These are phyloP conservation scores for Mycogone perniciosa DNA, from an alignment of 2,329 filamentous ascomycete genomes.

Conservation along the genomic window DNA sequence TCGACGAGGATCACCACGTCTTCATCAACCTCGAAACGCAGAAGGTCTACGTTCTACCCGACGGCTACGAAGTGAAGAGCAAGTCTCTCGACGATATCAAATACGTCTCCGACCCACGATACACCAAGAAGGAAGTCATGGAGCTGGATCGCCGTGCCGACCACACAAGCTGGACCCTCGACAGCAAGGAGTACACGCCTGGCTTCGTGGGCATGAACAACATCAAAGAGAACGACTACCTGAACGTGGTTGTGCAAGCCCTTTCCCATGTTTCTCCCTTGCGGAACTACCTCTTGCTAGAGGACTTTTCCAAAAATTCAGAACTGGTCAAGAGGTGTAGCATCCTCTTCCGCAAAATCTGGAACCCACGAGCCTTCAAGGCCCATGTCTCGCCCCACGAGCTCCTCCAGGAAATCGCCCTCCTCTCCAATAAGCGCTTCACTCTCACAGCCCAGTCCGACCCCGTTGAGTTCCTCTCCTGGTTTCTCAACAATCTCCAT, in stretches of 20 bases:
- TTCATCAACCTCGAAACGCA: constrained; percentile 97
- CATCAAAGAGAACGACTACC: constrained; percentile 98
- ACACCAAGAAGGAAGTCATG: constrained; percentile 72
- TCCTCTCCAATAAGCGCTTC: constrained; percentile 88
- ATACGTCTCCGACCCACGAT: constrained; percentile 88
- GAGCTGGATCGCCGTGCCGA: constrained; percentile 63
- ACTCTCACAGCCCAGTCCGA: constrained; percentile 87
- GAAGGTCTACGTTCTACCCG: constrained; percentile 84
- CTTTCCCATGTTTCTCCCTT: constrained; percentile 84
- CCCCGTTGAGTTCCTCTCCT: constrained; percentile 91
- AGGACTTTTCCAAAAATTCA: constrained; percentile 63
- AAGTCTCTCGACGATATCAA: constrained; percentile 97
- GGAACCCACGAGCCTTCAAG: constrained; percentile 96
- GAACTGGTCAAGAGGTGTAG: constrained; percentile 85
- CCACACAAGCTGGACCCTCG: constrained; percentile 63
- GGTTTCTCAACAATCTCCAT: constrained; percentile 96
- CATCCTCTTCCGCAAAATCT: constrained; percentile 90
- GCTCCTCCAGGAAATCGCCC: constrained; percentile 86
- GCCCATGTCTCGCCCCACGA: constrained; percentile 96
- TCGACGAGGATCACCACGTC: constrained; percentile 93
- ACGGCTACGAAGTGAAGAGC: constrained; percentile 94
- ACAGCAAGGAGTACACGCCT: constrained; percentile 79
- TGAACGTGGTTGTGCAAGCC: constrained; percentile 90
- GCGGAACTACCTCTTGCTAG: constrained; percentile 85
- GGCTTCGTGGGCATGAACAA: constrained; percentile 99